Conservation (phyloP, 768 basidiomycete genomes). For the Fomitopsis serialis region DNA sequence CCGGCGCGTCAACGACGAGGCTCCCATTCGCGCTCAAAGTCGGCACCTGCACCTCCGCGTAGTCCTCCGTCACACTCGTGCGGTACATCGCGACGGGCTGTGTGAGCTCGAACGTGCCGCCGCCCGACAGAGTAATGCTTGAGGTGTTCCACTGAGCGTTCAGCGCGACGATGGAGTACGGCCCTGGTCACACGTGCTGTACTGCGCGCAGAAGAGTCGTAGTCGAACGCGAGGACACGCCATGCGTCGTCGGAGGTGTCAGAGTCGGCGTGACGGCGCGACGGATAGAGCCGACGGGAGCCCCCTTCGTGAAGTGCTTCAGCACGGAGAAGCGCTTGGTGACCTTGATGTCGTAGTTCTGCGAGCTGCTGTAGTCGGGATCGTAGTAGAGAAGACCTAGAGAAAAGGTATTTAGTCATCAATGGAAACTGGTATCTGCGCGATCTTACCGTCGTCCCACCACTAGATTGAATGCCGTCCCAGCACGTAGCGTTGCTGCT, state of each 20-base stretch:
- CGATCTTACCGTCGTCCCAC: conserved; percentile 34
- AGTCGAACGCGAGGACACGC: background rate
- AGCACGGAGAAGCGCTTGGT: conserved; percentile 20
- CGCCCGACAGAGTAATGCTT: background rate
- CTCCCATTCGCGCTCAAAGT: background rate
- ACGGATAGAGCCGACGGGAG: background rate
- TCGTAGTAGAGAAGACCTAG: conserved; percentile 38
- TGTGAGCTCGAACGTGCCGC: background rate
- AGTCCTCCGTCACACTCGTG: background rate
- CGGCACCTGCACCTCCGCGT: background rate
- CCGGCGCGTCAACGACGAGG: background rate
- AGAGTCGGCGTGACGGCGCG: background rate
- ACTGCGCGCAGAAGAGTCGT: background rate
- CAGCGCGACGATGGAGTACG: background rate
- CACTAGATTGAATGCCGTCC: conserved; percentile 30
- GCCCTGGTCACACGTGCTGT: background rate
- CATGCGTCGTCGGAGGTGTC: background rate
- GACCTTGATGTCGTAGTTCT: conserved; percentile 13
- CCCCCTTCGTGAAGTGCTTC: conserved; percentile 16
- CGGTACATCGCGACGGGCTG: background rate
- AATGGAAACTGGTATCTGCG: background rate
- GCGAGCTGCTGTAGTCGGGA: conserved; percentile 22
- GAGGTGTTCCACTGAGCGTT: background rate
- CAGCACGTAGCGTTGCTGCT: conserved; percentile 28
- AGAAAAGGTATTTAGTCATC: background rate